Evolutionary conservation across 208 protist species (phyloP).

Genomic region (Leishmania mexicana): DNA sequence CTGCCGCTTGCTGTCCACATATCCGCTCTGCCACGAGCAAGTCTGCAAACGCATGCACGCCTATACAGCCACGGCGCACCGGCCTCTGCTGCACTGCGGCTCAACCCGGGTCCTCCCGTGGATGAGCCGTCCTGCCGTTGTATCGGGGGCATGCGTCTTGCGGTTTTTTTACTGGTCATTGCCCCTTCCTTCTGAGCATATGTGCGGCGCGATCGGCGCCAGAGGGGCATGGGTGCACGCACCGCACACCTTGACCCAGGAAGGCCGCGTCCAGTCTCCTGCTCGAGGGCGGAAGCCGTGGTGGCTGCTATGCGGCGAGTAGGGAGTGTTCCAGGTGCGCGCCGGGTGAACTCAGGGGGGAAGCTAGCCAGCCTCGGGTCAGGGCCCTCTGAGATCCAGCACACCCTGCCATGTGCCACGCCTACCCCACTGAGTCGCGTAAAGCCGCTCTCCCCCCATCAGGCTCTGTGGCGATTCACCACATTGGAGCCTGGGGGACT

Average conservation of each 20-base stretch:
- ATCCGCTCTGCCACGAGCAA: background rate
- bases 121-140: background rate
- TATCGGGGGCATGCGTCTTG: background rate
- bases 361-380: background rate
- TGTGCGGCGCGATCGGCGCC: background rate
- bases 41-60: background rate
- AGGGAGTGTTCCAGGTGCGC: background rate
- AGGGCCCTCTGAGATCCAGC: background rate
- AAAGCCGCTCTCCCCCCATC: background rate
- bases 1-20: background rate
- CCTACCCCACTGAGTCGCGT: background rate
- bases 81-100: background rate
- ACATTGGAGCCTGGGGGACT: background rate
- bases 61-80: background rate
- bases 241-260: background rate
- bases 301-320: background rate
- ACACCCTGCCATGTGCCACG: background rate
- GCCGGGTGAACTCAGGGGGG: background rate
- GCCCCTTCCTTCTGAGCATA: background rate
- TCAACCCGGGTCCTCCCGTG: background rate
- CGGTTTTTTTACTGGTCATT: background rate
- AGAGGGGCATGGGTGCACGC: background rate
- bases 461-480: background rate
- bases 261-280: background rate
- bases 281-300: background rate